Evolutionary conservation across 106 monocot species (phyloP).

Genomic region (Allium cepa): DNA sequence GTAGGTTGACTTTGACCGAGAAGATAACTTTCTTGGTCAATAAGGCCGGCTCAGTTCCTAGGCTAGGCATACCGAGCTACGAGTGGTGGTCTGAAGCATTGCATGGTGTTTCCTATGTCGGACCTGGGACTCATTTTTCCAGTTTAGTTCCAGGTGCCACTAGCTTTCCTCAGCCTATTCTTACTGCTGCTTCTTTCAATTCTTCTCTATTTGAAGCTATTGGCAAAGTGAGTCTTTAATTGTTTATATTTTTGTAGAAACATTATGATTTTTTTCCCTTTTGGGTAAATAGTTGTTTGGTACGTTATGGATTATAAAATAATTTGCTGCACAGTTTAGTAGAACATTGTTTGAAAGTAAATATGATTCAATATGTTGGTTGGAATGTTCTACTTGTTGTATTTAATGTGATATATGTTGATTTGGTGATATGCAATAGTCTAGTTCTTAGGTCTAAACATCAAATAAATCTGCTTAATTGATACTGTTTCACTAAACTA

Average conservation of each 20-base stretch:
- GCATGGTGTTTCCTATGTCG: slow-evolving; percentile 70
- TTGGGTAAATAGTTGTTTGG: no score
- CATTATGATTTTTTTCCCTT: no score
- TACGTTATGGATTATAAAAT: no score
- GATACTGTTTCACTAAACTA: no score
- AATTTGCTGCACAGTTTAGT: no score
- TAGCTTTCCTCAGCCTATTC: slow-evolving; percentile 62
- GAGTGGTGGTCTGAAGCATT: slow-evolving; percentile 89
- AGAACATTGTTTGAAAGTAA: no score
- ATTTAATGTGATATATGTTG: no score
- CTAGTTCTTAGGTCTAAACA: no score
- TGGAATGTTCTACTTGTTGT: no score
- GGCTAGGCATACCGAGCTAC: slow-evolving; percentile 65
- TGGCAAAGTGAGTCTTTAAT: slow-evolving; percentile 40
- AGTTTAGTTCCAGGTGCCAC: slow-evolving; percentile 54
- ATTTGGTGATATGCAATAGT: no score
- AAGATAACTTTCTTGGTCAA: slow-evolving; percentile 53
- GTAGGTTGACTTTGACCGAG: slow-evolving; percentile 51
- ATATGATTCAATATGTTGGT: no score
- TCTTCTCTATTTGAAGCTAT: slow-evolving; percentile 53
- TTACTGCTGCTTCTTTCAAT: slow-evolving; percentile 77
- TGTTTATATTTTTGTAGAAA: background rate
- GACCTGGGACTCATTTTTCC: slow-evolving; percentile 56
- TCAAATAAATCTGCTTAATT: no score
- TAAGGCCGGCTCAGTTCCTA: slow-evolving; percentile 31